phyloP scores from a whole-genome alignment of 2,329 filamentous ascomycete species.

The Mycosphaerella sp. region DNA sequence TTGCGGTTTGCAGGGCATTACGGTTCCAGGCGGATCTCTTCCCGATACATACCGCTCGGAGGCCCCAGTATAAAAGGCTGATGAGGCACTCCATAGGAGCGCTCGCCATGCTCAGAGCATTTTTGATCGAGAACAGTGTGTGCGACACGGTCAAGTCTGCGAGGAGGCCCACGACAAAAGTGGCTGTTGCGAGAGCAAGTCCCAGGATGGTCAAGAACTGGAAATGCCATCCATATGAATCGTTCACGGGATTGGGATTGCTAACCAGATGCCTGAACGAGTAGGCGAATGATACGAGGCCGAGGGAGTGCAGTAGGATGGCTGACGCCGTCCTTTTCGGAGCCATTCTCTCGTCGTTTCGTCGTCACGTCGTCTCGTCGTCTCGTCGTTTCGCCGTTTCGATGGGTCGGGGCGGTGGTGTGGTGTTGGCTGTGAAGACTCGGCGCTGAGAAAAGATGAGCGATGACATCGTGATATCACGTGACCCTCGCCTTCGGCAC shows the following conservation, averaged over 20 bases:
- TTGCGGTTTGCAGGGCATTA: neutral
- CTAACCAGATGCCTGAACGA: slow-evolving; percentile 39
- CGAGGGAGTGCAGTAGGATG: slow-evolving; percentile 51
- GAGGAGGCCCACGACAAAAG: slow-evolving; percentile 55
- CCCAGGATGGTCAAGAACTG: slow-evolving; percentile 72
- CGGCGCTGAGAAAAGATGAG: no score
- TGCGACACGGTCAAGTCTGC: slow-evolving; percentile 57
- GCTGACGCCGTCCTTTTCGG: slow-evolving; percentile 60
- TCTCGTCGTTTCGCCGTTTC: slow-evolving; percentile 28
- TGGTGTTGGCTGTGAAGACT: neutral
- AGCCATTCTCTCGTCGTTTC: slow-evolving; percentile 59
- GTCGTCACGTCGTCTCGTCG: slow-evolving; percentile 48
- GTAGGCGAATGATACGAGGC: slow-evolving; percentile 42
- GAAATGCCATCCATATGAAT: slow-evolving; percentile 61
- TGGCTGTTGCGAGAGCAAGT: slow-evolving; percentile 53
- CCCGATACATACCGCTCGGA: slow-evolving; percentile 45
- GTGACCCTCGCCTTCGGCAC: no score
- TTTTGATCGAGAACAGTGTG: slow-evolving; percentile 60
- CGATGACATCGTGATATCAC: no score
- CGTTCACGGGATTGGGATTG: slow-evolving; percentile 39
- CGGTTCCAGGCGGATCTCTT: slow-evolving; percentile 3
- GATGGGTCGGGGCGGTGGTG: slow-evolving; percentile 4
- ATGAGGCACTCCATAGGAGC: slow-evolving; percentile 67
- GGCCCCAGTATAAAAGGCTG: slow-evolving; percentile 65
- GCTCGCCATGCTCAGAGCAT: slow-evolving; percentile 57